Evolutionary conservation across 257 asterid genomes (phyloP).

Genomic region (Cordia subcordata): DNA sequence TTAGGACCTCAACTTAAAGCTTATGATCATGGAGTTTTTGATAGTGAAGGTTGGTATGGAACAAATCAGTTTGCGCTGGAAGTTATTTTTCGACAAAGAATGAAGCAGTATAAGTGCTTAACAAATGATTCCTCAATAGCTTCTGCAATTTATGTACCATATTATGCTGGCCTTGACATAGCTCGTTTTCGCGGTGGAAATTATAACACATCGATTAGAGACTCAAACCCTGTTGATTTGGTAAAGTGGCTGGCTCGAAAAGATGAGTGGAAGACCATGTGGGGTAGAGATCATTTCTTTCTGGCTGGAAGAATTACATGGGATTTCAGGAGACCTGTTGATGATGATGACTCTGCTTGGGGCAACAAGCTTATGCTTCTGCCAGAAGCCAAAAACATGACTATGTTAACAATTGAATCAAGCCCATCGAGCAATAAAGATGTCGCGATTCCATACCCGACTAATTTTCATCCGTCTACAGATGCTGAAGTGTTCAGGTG

Average conservation of each 20-base stretch:
- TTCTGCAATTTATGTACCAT: conserved; percentile 8
- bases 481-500: conserved; percentile 4
- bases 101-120: conserved; percentile 4
- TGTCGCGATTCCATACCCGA: conserved; percentile 21
- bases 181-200: conserved; percentile 8
- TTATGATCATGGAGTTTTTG: not conserved
- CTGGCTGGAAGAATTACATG: conserved; percentile 4
- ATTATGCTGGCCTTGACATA: conserved; percentile 18
- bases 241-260: conserved; percentile 10
- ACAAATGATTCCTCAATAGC: conserved; percentile 1
- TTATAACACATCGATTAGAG: conserved; percentile 5
- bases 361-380: conserved; percentile 17
- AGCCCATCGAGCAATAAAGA: conserved; percentile 8
- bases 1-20: not conserved
- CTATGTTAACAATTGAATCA: conserved; percentile 20
- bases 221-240: conserved; percentile 5
- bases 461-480: conserved; percentile 16
- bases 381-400: conserved; percentile 14
- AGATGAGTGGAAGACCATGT: conserved; percentile 9
- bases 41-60: conserved; percentile 1
- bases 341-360: conserved; percentile 13
- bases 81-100: conserved; percentile 6
- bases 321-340: conserved; percentile 16
- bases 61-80: conserved; percentile 3
- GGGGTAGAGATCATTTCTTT: conserved; percentile 16